These are phyloP conservation scores for Lentinula lateritia DNA, from an alignment of 768 basidiomycete species.

Conservation along the genomic window DNA sequence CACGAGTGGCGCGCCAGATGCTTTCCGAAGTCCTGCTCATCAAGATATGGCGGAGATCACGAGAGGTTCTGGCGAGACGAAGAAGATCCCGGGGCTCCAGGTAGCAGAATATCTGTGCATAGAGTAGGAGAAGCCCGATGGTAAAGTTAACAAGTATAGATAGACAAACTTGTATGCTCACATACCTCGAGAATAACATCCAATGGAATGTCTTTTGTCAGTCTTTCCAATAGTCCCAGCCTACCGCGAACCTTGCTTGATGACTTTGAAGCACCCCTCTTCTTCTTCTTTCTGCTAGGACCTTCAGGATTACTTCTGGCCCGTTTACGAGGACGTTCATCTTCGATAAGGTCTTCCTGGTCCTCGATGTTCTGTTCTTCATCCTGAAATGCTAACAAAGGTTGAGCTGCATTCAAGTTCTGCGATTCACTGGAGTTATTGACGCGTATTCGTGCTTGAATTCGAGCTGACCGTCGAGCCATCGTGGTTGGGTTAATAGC, in stretches of 20 bases:
- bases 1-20: slow-evolving; percentile 43
- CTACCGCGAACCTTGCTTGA: slow-evolving; percentile 1
- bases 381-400: neutral
- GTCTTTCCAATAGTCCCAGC: neutral
- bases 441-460: too few relatives aligned
- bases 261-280: neutral
- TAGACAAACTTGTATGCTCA: too few relatives aligned
- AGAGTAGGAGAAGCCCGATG: too few relatives aligned
- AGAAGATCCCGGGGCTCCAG: slow-evolving; percentile 46
- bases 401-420: too few relatives aligned
- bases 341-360: too few relatives aligned
- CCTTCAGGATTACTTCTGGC: too few relatives aligned
- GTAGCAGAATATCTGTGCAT: slow-evolving; percentile 44
- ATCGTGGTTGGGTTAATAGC: neutral
- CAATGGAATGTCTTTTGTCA: neutral
- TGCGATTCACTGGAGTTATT: too few relatives aligned
- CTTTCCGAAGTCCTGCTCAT: slow-evolving; percentile 38
- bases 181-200: slow-evolving; percentile 2
- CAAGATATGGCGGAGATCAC: slow-evolving; percentile 42
- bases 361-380: neutral
- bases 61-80: slow-evolving; percentile 42
- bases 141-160: too few relatives aligned
- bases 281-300: too few relatives aligned
- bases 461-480: neutral
- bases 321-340: too few relatives aligned